These are phyloP conservation scores for Talaromyces sp. DNA, from an alignment of 2,329 filamentous ascomycete genomes.

Conservation along the genomic window DNA sequence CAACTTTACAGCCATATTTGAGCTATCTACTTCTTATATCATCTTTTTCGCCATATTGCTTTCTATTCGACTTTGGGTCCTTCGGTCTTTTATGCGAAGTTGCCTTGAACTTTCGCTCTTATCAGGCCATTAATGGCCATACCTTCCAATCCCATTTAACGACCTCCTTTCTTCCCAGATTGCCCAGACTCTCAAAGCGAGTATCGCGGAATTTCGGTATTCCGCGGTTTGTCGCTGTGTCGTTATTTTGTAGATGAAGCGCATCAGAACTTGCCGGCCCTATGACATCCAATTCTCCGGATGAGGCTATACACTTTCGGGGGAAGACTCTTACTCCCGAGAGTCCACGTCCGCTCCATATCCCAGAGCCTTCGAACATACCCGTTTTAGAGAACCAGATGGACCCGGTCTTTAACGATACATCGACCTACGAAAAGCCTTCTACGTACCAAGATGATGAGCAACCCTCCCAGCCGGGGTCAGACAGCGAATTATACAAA, in stretches of 20 bases:
- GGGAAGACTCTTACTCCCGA: constrained; percentile 67
- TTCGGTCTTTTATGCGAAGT: neutral
- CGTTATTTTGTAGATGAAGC: constrained; percentile 42
- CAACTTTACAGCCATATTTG: neutral
- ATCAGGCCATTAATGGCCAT: constrained; percentile 7
- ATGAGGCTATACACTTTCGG: constrained; percentile 58
- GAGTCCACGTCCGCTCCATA: constrained; percentile 68
- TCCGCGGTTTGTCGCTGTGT: constrained; percentile 20
- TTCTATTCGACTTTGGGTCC: neutral
- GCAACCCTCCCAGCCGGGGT: constrained; percentile 23
- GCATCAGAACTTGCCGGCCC: constrained; percentile 41
- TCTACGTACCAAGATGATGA: constrained; percentile 27
- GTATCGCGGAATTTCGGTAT: constrained; percentile 20
- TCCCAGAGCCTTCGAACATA: constrained; percentile 66
- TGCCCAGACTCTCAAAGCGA: constrained; percentile 11
- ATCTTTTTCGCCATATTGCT: neutral
- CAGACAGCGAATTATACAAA: constrained; percentile 12
- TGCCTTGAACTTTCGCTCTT: neutral
- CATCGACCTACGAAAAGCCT: constrained; percentile 55
- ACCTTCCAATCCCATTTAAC: constrained; percentile 3
- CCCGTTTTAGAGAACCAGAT: constrained; percentile 70
- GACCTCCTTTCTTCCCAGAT: neutral
- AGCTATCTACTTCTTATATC: neutral
- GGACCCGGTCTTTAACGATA: constrained; percentile 69
- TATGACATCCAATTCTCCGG: constrained; percentile 55